A percentile compares a stretch with the other conserved stretches of the same genome.
Evolutionary conservation across 768 basidiomycete species (phyloP).

Genomic region (Polyporus arcularius): DNA sequence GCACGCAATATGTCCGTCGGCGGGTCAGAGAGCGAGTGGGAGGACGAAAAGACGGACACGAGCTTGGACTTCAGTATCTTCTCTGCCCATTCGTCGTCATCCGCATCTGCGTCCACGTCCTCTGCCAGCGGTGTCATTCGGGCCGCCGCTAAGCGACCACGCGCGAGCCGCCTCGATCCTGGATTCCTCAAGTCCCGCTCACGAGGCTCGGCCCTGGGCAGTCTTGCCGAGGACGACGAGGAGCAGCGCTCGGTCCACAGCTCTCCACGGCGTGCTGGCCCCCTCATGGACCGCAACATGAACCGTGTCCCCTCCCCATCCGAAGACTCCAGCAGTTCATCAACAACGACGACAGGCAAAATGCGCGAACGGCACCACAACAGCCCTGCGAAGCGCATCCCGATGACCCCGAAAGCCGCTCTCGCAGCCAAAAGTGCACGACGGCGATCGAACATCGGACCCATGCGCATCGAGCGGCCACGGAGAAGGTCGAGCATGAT

Average conservation of each 20-base stretch:
- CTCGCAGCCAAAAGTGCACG: constrained; percentile 43
- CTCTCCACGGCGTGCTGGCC: constrained; percentile 35
- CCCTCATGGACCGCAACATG: constrained; percentile 69
- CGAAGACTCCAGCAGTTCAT: constrained; percentile 30
- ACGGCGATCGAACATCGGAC: constrained; percentile 74
- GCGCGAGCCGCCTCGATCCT: constrained; percentile 70
- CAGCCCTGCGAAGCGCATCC: constrained; percentile 53
- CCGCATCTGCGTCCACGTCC: constrained; percentile 7
- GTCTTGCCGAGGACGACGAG: constrained; percentile 77
- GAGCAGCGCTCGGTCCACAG: constrained; percentile 27
- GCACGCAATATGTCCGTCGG: constrained; percentile 22
- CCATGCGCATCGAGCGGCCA: constrained; percentile 70
- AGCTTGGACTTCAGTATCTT: constrained; percentile 61
- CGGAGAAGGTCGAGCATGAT: constrained; percentile 82
- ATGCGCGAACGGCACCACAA: constrained; percentile 33
- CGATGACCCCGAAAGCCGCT: constrained; percentile 46
- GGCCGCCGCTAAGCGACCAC: constrained; percentile 43
- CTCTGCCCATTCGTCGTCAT: constrained; percentile 28
- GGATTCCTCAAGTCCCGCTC: constrained; percentile 60
- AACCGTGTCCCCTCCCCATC: constrained; percentile 45
- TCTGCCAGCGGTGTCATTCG: constrained; percentile 15
- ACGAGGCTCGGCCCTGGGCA: constrained; percentile 51
- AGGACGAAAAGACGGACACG: constrained; percentile 85
- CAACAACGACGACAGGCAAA: constrained; percentile 30
- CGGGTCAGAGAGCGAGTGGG: constrained; percentile 86